Evolutionary conservation across 805 yeast species (phyloP), one percentile per base, ranked within the genome.

Genomic region (Nakazawaea anatomiae): DNA sequence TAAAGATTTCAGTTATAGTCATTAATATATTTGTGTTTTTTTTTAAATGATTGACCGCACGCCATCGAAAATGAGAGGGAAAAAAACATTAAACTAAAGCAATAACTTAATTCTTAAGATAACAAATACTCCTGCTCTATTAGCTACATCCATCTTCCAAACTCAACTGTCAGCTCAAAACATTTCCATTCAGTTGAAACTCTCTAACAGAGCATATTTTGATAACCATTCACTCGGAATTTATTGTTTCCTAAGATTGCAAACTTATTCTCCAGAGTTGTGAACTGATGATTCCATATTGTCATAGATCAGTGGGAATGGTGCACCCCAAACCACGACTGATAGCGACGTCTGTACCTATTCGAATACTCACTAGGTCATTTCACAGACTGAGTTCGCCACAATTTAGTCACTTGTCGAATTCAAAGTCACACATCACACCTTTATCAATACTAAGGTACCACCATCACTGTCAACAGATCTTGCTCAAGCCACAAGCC

Each of bases 361-460:
- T 28, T 8, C 27, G n/a, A 14, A 38, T 36, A 28, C 41, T 44
- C 32, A 36, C n/a, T n/a, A 35, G 47, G 10, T 18, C 44, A 5
- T 42, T 48, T 34, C 47, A 48, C 18, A 39, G 35, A 11, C 32
- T 42, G 14, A 27, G 27, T 9, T 35, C 11, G 5, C 46, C 9
- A 28, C 41, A 42, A 8, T 38, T n/a, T 32, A 35, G 34, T 29
- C 39, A 42, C 32, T 38, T 41, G 6, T 42, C 47, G 8, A 36
- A n/a, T 29, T 35, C 34, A 27, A 32, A 34, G 34, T 25, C 46
- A 5, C 31, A 12, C 14, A 42, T 8, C 6, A 41, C 46, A 12
- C 52, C 52, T 6, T 32, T 50, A 6, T 45, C 48, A 2, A 44
- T 50, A 39, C 42, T 39, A 6, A 43, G 47, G 14, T 31, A 43